These are phyloP conservation scores for Colletotrichum sp. DNA, from an alignment of 2,329 filamentous ascomycete species.

Conservation along the genomic window DNA sequence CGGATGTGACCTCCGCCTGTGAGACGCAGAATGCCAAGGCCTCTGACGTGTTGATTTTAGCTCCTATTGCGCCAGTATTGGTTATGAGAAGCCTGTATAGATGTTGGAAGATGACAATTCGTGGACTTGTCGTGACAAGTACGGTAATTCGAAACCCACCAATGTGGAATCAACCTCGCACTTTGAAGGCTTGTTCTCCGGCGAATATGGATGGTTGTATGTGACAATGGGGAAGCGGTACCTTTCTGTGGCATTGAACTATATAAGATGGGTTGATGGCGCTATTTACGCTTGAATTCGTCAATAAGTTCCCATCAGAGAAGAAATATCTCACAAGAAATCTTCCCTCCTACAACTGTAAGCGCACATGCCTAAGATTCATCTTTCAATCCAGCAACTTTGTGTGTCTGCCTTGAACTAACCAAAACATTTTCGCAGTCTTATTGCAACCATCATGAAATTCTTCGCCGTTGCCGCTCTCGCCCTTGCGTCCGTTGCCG, in stretches of 20 bases:
- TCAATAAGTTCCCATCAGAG: no score
- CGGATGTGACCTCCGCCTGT: not conserved
- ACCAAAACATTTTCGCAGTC: not conserved
- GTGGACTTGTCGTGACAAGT: not conserved
- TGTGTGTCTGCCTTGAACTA: not conserved
- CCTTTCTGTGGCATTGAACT: no score
- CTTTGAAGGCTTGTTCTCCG: not conserved
- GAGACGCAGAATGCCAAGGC: not conserved
- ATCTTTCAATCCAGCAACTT: not conserved
- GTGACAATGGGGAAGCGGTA: no score
- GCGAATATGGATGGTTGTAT: not conserved
- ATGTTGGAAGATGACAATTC: not conserved
- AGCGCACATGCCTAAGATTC: not conserved
- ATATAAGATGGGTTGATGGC: no score
- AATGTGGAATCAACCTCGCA: accelerated
- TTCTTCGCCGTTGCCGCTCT: not conserved
- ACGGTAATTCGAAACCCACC: not conserved
- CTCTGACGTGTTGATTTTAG: not conserved
- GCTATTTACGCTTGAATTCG: no score
- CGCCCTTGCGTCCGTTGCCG: not conserved
- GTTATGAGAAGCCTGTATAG: accelerated
- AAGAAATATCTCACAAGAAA: not conserved
- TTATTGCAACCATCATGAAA: not conserved
- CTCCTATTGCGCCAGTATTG: accelerated
- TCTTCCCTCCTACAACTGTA: accelerated